Conservation (phyloP, 345 rosid species). For the Eucalyptus paniculata region DNA sequence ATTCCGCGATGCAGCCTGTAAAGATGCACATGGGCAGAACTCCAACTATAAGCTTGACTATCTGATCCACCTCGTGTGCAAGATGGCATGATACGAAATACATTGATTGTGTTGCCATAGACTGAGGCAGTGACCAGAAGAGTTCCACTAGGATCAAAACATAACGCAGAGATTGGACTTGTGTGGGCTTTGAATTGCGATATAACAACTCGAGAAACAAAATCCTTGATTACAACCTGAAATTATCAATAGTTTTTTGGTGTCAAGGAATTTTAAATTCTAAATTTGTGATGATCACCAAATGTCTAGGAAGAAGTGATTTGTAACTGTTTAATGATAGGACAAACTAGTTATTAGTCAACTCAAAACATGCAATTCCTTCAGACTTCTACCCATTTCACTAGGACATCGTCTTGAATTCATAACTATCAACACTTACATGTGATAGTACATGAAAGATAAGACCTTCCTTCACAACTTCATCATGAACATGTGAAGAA, state of each 20-base stretch:
- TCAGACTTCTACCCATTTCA: not conserved
- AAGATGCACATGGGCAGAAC: conserved; percentile 85
- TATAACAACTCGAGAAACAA: conserved; percentile 65
- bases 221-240: conserved; percentile 91
- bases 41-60: conserved; percentile 47
- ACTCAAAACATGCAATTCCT: not conserved
- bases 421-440: not conserved
- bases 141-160: conserved; percentile 98
- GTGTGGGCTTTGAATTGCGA: conserved; percentile 93
- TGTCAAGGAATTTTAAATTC: not conserved
- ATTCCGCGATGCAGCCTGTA: conserved; percentile 94
- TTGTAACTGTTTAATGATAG: not conserved
- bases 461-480: not conserved
- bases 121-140: conserved; percentile 92
- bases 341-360: not conserved
- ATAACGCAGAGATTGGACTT: conserved; percentile 87
- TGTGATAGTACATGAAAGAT: not conserved
- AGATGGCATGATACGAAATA: conserved; percentile 87
- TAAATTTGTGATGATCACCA: not conserved
- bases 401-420: not conserved
- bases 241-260: not conserved
- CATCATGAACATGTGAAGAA: not conserved
- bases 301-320: not conserved
- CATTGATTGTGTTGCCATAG: conserved; percentile 81
- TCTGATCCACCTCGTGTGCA: conserved; percentile 37